Evolutionary conservation across 768 basidiomycete genomes (phyloP), one percentile per base, ranked within the genome.

Genomic region (Mycena capillaripes): DNA sequence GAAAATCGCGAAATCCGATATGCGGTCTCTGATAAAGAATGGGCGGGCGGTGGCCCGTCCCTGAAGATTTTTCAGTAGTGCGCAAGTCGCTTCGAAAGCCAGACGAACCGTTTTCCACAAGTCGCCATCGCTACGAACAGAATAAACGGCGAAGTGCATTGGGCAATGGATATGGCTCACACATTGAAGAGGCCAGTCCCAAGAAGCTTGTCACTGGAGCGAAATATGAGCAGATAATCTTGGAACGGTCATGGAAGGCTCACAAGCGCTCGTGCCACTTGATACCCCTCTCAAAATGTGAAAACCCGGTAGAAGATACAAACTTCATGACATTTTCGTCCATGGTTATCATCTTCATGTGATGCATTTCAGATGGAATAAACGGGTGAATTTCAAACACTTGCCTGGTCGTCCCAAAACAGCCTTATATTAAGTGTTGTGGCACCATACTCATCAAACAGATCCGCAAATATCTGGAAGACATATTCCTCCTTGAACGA

Each of bases 101-200:
- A 27, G 10, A 36, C 58, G 21, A 50, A 60, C 66, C 58, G n/a
- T 68, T 40, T 59, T 68, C 66, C 66, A 68, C 23, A 68, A 42
- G 11, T 68, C 66, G 23, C 66, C 66, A 21, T 68, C 66, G 12
- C 66, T 68, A 19, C 27, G 34, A 21, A 36, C 6, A 3, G 2
- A 46, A 7, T 40, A n/a, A 52, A 32, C 3, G n/a, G 32, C 23
- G 1, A 7, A 36, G 36, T 36, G 19, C n/a, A n/a, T n/a, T n/a
- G n/a, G n/a, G 2, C 2, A 25, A 19, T 5, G 16, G 23, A 55
- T 50, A 68, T 62, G 6, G 25, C 66, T 61, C 55, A 25, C 64
- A 86, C 82, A 55, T 89, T 88, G 76, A 89, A 89, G 23, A 89
- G 87, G 14, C 88, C 87, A 30, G 82, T 80, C 7, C 88, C 88